phyloP scores from a whole-genome alignment of 2,329 filamentous ascomycete species.

The Tolypocladium sp. region DNA sequence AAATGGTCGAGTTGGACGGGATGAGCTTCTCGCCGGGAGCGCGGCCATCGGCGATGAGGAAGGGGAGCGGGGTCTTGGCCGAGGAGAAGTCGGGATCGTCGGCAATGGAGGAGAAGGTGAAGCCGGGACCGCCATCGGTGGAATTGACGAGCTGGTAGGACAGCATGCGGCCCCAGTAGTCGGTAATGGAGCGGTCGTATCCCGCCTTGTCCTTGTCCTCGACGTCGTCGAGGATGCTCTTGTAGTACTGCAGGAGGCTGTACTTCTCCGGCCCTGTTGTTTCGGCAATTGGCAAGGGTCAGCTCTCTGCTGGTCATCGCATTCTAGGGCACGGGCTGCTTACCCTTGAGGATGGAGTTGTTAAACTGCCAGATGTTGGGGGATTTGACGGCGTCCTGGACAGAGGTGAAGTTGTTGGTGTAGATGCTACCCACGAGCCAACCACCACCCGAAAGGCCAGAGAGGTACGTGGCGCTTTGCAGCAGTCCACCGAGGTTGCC shows the following conservation, averaged over 20 bases:
- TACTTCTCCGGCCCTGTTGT: constrained; percentile 23
- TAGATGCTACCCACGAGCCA: constrained; percentile 81
- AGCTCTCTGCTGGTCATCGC: not conserved
- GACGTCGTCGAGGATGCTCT: constrained; percentile 23
- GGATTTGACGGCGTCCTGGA: constrained; percentile 25
- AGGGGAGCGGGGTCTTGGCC: constrained; percentile 36
- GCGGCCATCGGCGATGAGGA: constrained; percentile 39
- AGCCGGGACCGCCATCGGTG: constrained; percentile 61
- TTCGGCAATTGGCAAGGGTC: not conserved
- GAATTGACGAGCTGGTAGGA: constrained; percentile 78
- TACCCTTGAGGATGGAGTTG: constrained; percentile 29
- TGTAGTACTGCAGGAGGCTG: constrained; percentile 29
- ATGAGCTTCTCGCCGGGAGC: constrained; percentile 33
- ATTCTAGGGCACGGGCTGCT: not conserved
- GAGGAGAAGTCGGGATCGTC: constrained; percentile 31
- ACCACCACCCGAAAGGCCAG: constrained; percentile 72
- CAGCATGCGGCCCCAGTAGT: constrained; percentile 84
- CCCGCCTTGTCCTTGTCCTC: constrained; percentile 28
- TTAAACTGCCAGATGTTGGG: constrained; percentile 30
- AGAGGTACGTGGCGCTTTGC: constrained; percentile 71
- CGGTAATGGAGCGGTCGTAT: constrained; percentile 60
- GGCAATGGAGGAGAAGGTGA: constrained; percentile 69
- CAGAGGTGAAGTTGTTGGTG: constrained; percentile 73
- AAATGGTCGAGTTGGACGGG: constrained; percentile 49
- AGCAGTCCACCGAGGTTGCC: constrained; percentile 74